Conservation (phyloP, 2,329 filamentous ascomycete genomes). For the Aspergillus transmontanensis region DNA sequence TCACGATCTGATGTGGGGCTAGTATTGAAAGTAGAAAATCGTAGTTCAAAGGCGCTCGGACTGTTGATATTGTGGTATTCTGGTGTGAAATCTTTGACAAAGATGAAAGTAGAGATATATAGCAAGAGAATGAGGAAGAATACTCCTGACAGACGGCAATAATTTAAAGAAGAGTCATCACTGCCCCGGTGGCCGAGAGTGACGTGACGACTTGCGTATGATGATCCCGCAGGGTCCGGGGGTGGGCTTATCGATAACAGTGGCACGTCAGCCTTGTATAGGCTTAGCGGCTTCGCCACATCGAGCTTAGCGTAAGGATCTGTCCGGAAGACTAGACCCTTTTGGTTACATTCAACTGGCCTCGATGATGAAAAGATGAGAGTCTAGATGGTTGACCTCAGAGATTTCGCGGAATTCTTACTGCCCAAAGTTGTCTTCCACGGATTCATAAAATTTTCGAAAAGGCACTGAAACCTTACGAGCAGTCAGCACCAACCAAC, state of each 20-base stretch:
- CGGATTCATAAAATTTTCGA: background rate
- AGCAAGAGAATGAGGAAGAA: background rate
- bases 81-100: background rate
- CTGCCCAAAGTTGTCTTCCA: background rate
- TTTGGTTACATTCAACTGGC: conserved; percentile 21
- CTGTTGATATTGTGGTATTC: background rate
- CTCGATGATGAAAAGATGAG: conserved; percentile 20
- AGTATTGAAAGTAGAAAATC: conserved; percentile 9
- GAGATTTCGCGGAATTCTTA: background rate
- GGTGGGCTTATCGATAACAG: conserved; percentile 29
- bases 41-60: background rate
- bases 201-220: conserved; percentile 38
- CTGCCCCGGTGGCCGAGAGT: conserved; percentile 13
- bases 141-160: background rate
- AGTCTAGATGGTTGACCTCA: conserved; percentile 1
- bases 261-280: background rate
- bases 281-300: conserved; percentile 8
- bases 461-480: background rate
- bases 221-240: conserved; percentile 28
- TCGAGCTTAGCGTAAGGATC: conserved; percentile 17
- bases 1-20: conserved; percentile 16
- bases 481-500: background rate
- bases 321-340: conserved; percentile 18
- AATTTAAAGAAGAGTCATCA: background rate
- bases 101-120: background rate